Conservation (phyloP, 139 green algal species). For the Micractinium conductrix region DNA sequence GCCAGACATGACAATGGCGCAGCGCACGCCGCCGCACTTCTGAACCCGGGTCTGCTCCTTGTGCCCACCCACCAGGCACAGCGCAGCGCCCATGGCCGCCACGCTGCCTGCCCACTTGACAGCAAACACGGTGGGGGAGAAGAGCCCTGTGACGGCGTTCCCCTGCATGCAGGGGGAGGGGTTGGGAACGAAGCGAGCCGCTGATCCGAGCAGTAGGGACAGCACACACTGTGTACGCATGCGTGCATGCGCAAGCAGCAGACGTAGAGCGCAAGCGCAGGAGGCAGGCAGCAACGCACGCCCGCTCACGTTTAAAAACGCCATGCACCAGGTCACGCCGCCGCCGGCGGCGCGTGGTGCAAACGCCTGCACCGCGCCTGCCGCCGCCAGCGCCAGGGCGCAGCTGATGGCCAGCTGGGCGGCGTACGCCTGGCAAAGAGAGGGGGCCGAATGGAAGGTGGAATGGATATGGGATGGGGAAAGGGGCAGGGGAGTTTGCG, state of each 20-base stretch:
- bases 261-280: not conserved
- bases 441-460: not conserved
- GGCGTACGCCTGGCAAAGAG: not conserved
- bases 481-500: too few relatives aligned
- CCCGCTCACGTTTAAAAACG: not conserved
- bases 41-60: constrained; percentile 18
- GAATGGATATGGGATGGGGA: too few relatives aligned
- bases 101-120: constrained; percentile 52
- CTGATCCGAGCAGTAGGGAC: not conserved
- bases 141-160: not conserved
- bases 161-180: not conserved
- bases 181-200: too few relatives aligned
- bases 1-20: too few relatives aligned
- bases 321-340: not conserved
- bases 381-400: not conserved
- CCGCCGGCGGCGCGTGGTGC: constrained; percentile 13
- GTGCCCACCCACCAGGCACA: constrained; percentile 10
- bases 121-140: not conserved
- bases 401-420: constrained; percentile 21
- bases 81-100: constrained; percentile 61
- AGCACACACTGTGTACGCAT: too few relatives aligned
- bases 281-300: not conserved
- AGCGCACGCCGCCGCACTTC: not conserved
- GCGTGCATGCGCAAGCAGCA: too few relatives aligned
- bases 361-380: not conserved